Base-by-base conservation (phyloP, 1,139 yeast genomes). In the Suhomyces ambrosiae region DNA sequence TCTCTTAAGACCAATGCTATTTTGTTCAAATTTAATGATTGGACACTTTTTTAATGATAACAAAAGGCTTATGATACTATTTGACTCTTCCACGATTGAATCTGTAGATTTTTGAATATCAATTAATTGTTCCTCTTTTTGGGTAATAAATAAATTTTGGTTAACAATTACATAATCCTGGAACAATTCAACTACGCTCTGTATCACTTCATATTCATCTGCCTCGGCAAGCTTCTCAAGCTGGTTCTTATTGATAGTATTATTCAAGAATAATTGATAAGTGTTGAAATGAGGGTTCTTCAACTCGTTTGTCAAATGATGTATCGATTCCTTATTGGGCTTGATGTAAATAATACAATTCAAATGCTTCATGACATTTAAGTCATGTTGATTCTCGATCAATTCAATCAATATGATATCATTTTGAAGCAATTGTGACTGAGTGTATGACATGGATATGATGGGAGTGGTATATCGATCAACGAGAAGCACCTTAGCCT, bases 211-310 rank as follows among this genome's bases (percentile, higher is more conserved):
- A 52, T 80, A 73, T 54, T 87, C 94, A 60, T 92, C 99, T 2
- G 87, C 78, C 58, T 88, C 96, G 0, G 98, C 98, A 27, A 92
- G 58, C 38, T 85, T 73, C 57, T 94, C 99, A 48, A 92, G 61
- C 46, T 86, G 86, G 23, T 80, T 70, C 61, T 90, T 90, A 37
- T 79, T 71, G 23, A 89, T 74, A 16, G 80, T 68, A 58, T 89
- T 89, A 58, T 80, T 86, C 68, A 90, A 86, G 49, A 70, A 88
- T 18, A 92, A 59, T 51, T 82, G 83, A 60, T 92, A 92, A 24
- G 71, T 73, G 29, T 82, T 76, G 62, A 88, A 94, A 53, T 82
- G 89, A 0, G 98, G 98, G 38, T 72, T 68, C 27, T 76, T 65
- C 38, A 92, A 65, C 60, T 92, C 99, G 22, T 75, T 73, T 9